A percentile compares a stretch with the other conserved stretches of the same genome.
phyloP scores from a whole-genome alignment of 192 early-diverging fungal genomes.

The Coemansia sp. region DNA sequence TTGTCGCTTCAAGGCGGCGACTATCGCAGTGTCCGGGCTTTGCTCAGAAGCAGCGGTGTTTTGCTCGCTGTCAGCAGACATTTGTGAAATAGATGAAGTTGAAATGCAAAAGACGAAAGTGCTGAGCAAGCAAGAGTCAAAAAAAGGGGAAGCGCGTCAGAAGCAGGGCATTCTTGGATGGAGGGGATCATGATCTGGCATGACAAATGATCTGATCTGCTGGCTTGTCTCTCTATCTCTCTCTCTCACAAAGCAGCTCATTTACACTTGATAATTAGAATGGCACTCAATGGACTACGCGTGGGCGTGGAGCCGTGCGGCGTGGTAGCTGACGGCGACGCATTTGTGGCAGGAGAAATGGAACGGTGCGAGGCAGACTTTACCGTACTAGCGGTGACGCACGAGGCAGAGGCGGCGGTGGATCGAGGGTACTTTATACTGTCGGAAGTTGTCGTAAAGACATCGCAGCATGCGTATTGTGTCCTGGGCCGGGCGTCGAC shows the following conservation, averaged over 20 bases:
- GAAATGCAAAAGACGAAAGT: not conserved
- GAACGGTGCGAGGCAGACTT: slow-evolving; percentile 33
- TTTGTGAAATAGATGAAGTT: not conserved
- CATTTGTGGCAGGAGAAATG: slow-evolving; percentile 18
- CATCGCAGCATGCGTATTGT: slow-evolving; percentile 36
- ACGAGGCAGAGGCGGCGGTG: not conserved
- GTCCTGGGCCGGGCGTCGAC: slow-evolving; percentile 26
- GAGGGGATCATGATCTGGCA: not conserved
- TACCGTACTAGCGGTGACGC: slow-evolving; percentile 16
- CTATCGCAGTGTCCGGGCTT: not conserved
- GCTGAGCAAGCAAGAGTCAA: not conserved
- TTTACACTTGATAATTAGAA: not conserved
- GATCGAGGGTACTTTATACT: slow-evolving; percentile 24
- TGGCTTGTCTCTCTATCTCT: not conserved
- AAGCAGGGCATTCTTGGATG: not conserved
- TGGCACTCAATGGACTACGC: slow-evolving; percentile 19
- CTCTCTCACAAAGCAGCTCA: not conserved
- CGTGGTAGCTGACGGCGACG: slow-evolving; percentile 27
- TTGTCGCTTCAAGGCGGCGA: not conserved
- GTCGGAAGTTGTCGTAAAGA: slow-evolving; percentile 26
- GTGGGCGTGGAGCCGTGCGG: slow-evolving; percentile 35
- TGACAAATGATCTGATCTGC: not conserved
- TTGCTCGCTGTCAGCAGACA: slow-evolving; percentile 1
- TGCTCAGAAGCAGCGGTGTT: not conserved
- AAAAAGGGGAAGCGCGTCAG: not conserved